These are phyloP conservation scores for Exserohilum turcica DNA, from an alignment of 2,329 filamentous ascomycete genomes.

Conservation along the genomic window DNA sequence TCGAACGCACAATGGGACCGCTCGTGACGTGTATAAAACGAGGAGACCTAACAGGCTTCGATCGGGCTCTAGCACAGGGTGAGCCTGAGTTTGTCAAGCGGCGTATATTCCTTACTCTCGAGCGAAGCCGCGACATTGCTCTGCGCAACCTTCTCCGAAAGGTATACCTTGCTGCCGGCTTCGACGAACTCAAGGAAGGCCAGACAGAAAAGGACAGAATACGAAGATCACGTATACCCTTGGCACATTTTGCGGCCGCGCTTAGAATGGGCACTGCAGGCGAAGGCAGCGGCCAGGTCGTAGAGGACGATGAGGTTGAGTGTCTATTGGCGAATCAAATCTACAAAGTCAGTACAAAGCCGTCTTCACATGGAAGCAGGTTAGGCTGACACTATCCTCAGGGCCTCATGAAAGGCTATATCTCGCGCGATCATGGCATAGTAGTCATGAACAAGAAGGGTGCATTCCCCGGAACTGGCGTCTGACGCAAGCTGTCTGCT, in stretches of 20 bases:
- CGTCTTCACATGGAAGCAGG: not conserved
- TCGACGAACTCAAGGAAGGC: constrained; percentile 72
- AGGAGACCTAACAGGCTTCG: constrained; percentile 83
- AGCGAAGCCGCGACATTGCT: constrained; percentile 88
- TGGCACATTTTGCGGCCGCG: constrained; percentile 83
- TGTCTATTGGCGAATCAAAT: constrained; percentile 96
- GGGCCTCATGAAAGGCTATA: constrained; percentile 98
- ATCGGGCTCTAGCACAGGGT: constrained; percentile 75
- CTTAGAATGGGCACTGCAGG: constrained; percentile 72
- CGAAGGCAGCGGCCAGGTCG: constrained; percentile 58
- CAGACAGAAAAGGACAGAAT: constrained; percentile 66
- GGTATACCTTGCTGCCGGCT: constrained; percentile 84
- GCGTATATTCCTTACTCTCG: constrained; percentile 91
- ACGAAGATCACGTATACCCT: constrained; percentile 74
- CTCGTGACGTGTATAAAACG: constrained; percentile 78
- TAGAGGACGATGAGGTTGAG: constrained; percentile 93
- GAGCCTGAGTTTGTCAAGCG: constrained; percentile 93
- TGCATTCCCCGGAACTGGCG: constrained; percentile 89
- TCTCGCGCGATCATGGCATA: constrained; percentile 84
- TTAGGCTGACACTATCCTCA: constrained; percentile 48
- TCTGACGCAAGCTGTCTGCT: constrained; percentile 48
- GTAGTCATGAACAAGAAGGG: constrained; percentile 92
- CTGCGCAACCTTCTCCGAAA: constrained; percentile 90
- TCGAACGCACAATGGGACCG: constrained; percentile 79
- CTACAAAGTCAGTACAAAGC: constrained; percentile 78